phyloP scores from a whole-genome alignment of 345 rosid genomes.

The Brassica napus region DNA sequence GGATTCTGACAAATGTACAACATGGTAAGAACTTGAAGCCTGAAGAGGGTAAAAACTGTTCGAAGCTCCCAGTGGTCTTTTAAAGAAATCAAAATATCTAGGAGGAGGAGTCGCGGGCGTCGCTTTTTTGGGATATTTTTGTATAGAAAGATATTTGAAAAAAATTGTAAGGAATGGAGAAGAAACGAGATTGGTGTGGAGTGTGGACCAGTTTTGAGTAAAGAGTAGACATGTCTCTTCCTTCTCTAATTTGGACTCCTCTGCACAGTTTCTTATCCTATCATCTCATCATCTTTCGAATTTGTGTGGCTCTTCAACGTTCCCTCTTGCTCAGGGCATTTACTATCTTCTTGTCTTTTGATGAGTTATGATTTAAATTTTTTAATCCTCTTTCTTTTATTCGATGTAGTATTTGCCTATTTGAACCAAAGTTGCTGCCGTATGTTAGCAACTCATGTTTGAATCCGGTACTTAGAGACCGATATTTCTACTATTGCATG shows the following conservation, averaged over 20 bases:
- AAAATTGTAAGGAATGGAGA: slow-evolving; percentile 14
- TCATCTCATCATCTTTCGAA: not conserved
- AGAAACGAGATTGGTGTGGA: slow-evolving; percentile 27
- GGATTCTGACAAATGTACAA: slow-evolving; percentile 7
- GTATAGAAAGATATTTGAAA: slow-evolving; percentile 18
- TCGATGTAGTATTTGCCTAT: not conserved
- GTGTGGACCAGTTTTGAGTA: slow-evolving; percentile 37
- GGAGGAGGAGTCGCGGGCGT: not conserved
- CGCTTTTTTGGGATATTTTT: slow-evolving; percentile 15
- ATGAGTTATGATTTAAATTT: not conserved
- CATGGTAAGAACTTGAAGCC: not conserved
- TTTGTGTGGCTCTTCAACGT: not conserved
- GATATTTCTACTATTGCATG: not conserved
- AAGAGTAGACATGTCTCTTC: slow-evolving; percentile 37
- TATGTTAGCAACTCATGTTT: not conserved
- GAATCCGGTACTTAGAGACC: not conserved
- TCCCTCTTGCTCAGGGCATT: not conserved
- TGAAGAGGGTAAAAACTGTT: slow-evolving; percentile 10
- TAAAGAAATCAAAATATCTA: not conserved
- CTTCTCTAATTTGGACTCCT: not conserved
- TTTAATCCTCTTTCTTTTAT: not conserved
- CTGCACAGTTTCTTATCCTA: not conserved
- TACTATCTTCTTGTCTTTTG: not conserved
- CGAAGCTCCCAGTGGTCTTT: not conserved
- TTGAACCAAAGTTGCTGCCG: not conserved